Conservation (phyloP, 768 basidiomycete genomes). For the Asterophora lycoperdoides region DNA sequence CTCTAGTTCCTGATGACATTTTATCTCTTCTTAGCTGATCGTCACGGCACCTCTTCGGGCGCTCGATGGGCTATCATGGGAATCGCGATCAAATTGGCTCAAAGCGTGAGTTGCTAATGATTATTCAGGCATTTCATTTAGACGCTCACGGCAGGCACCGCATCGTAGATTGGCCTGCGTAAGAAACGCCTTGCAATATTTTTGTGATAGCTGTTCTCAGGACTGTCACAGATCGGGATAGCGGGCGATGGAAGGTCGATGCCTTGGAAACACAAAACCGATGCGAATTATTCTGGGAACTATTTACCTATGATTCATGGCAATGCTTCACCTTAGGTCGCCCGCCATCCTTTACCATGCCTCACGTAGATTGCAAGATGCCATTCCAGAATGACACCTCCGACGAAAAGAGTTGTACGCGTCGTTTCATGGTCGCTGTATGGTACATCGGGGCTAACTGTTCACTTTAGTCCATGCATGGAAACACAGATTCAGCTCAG, state of each 20-base stretch:
- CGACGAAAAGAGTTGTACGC: conserved; percentile 60
- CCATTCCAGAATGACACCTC: conserved; percentile 45
- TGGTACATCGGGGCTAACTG: conserved; percentile 10
- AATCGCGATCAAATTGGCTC: conserved; percentile 63
- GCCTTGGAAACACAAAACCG: conserved; percentile 53
- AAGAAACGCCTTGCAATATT: conserved; percentile 23
- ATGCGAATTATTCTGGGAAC: conserved; percentile 68
- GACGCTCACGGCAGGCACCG: background rate
- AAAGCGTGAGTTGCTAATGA: conserved; percentile 49
- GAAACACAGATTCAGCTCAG: conserved; percentile 66
- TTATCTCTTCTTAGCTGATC: conserved; percentile 64
- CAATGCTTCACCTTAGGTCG: conserved; percentile 68
- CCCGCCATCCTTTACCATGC: conserved; percentile 62
- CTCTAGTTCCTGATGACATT: conserved; percentile 64
- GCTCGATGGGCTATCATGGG: conserved; percentile 68
- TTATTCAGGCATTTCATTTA: conserved; percentile 9
- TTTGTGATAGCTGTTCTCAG: conserved; percentile 9
- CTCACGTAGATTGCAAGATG: conserved; percentile 65
- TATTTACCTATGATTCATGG: conserved; percentile 50
- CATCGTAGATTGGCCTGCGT: conserved; percentile 63
- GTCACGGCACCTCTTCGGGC: conserved; percentile 62
- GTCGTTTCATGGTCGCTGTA: background rate
- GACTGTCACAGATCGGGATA: conserved; percentile 53
- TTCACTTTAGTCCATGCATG: conserved; percentile 50
- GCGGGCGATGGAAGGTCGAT: conserved; percentile 64